Evolutionary conservation across 2,329 filamentous ascomycete genomes (phyloP).

Genomic region (Trichophyton simii): DNA sequence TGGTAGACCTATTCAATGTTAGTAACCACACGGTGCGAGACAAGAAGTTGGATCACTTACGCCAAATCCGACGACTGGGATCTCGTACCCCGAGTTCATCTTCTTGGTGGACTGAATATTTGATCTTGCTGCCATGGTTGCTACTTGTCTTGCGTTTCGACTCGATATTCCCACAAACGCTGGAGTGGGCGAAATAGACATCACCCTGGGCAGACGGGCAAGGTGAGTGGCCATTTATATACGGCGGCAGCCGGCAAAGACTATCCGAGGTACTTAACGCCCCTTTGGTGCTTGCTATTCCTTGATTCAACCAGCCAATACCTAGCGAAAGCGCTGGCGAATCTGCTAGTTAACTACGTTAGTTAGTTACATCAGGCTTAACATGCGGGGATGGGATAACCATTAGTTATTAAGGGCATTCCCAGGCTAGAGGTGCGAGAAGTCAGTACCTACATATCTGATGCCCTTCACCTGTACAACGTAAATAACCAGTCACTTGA

Average conservation of each 20-base stretch:
- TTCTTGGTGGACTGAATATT: conserved; percentile 28
- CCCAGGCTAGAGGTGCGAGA: neutral
- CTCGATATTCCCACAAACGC: neutral
- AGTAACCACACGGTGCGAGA: neutral
- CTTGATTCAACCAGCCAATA: neutral
- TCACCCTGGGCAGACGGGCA: neutral
- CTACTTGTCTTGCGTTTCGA: neutral
- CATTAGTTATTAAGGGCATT: neutral
- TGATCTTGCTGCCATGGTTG: conserved; percentile 12
- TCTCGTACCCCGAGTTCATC: conserved; percentile 49
- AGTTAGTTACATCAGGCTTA: neutral
- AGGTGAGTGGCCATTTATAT: neutral
- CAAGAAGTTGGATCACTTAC: conserved; percentile 21
- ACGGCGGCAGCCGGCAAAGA: neutral
- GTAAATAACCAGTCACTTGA: no score
- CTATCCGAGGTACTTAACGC: neutral
- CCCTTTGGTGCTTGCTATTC: neutral
- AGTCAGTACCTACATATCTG: neutral
- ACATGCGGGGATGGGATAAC: neutral
- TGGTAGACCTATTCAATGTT: conserved; percentile 25
- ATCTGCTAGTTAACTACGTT: no score
- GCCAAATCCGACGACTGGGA: conserved; percentile 43
- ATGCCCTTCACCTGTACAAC: neutral
- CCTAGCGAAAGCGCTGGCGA: neutral
- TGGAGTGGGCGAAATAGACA: neutral